Conservation (phyloP, 306 rosid species). For the Casuarina equisetifolia region DNA sequence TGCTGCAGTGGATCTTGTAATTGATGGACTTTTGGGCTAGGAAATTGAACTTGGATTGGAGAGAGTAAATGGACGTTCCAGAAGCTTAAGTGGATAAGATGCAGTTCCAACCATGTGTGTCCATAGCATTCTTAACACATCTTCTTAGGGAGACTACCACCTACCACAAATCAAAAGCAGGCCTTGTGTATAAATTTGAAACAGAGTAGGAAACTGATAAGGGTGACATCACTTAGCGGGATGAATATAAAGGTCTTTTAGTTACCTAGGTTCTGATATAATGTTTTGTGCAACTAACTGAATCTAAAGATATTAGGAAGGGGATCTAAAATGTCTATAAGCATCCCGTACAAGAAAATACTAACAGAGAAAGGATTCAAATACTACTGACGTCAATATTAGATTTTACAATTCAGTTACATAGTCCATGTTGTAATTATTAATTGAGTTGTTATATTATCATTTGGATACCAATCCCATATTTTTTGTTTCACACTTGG, state of each 20-base stretch:
- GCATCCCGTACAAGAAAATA: background rate
- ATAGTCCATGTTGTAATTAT: background rate
- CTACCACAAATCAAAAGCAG: background rate
- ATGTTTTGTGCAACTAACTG: background rate
- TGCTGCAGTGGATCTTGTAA: background rate
- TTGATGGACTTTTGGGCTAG: background rate
- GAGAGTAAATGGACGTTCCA: background rate
- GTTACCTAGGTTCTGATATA: background rate
- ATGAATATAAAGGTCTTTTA: background rate
- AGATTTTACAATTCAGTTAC: background rate
- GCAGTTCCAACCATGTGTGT: background rate
- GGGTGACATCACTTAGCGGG: background rate
- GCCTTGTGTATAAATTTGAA: background rate
- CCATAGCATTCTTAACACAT: background rate
- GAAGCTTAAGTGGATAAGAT: background rate
- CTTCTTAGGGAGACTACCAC: background rate
- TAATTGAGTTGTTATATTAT: background rate
- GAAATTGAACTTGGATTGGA: background rate
- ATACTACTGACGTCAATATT: background rate
- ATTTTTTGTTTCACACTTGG: slow-evolving; percentile 2
- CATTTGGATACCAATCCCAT: background rate
- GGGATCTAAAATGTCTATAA: background rate
- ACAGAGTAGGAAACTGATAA: background rate
- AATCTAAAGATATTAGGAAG: background rate
- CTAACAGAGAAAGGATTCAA: background rate